Evolutionary conservation across 140 eudicot species (phyloP).

Genomic region (Stevia rebaudiana): DNA sequence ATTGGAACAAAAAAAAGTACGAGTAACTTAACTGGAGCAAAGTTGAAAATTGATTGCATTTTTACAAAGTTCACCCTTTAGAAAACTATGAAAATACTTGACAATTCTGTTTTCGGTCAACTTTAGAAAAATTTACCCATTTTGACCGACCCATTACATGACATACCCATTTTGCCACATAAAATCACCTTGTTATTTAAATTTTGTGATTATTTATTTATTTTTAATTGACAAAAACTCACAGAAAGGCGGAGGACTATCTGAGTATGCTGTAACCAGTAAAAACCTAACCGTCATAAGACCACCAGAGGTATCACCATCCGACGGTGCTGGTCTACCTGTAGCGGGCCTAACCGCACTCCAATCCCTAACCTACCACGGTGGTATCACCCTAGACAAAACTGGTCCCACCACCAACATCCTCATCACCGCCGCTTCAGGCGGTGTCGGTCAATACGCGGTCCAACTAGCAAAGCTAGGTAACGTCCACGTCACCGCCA

Average conservation of each 20-base stretch:
- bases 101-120: not conserved
- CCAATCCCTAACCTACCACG: slow-evolving; percentile 43
- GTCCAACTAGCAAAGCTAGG: slow-evolving; percentile 60
- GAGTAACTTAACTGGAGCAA: too few relatives aligned
- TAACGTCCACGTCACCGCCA: slow-evolving; percentile 50
- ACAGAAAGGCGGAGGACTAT: slow-evolving; percentile 37
- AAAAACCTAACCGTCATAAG: slow-evolving; percentile 47
- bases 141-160: slow-evolving; percentile 8
- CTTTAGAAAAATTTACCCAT: not conserved
- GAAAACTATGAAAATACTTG: not conserved
- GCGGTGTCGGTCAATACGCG: slow-evolving; percentile 55
- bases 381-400: slow-evolving; percentile 45
- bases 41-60: too few relatives aligned
- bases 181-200: not conserved
- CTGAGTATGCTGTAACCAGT: slow-evolving; percentile 45
- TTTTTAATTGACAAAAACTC: not conserved
- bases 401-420: slow-evolving; percentile 34
- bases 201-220: not conserved
- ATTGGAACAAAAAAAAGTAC: too few relatives aligned
- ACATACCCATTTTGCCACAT: not conserved
- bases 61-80: too few relatives aligned
- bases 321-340: slow-evolving; percentile 47
- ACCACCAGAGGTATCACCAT: slow-evolving; percentile 51
- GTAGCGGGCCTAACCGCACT: slow-evolving; percentile 59
- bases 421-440: slow-evolving; percentile 59